Evolutionary conservation across 176 grass and related monocot species (phyloP).

Genomic region (Triticum dicoccoides): DNA sequence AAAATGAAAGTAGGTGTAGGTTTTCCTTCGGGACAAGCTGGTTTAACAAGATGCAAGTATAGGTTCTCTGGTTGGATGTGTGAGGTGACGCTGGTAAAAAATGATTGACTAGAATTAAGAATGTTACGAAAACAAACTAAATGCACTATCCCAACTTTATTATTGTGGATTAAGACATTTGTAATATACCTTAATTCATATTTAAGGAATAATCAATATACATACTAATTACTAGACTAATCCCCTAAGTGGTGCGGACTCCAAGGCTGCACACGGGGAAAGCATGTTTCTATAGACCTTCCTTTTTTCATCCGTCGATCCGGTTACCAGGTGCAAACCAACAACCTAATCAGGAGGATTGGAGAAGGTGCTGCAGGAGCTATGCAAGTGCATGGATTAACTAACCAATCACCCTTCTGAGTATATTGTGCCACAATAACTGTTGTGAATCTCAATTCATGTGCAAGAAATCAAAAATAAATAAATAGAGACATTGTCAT

Average conservation of each 20-base stretch:
- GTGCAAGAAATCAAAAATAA: slow-evolving; percentile 18
- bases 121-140: neutral
- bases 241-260: no score
- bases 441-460: neutral
- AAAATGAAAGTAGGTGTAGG: slow-evolving; percentile 11
- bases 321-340: neutral
- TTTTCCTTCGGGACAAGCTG: neutral
- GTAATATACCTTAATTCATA: neutral
- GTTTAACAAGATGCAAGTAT: neutral
- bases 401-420: neutral
- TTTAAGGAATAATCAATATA: neutral
- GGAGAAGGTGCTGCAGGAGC: neutral
- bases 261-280: neutral
- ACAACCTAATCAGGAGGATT: neutral
- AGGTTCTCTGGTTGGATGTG: neutral
- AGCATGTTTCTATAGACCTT: neutral
- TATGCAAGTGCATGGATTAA: slow-evolving; percentile 8
- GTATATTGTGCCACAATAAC: neutral
- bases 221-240: neutral
- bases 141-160: neutral
- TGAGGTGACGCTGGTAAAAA: neutral
- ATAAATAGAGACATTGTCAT: neutral
- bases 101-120: neutral
- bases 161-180: neutral
- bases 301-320: neutral